Conservation (phyloP, 2,329 filamentous ascomycete species). For the Xylariales sp. region DNA sequence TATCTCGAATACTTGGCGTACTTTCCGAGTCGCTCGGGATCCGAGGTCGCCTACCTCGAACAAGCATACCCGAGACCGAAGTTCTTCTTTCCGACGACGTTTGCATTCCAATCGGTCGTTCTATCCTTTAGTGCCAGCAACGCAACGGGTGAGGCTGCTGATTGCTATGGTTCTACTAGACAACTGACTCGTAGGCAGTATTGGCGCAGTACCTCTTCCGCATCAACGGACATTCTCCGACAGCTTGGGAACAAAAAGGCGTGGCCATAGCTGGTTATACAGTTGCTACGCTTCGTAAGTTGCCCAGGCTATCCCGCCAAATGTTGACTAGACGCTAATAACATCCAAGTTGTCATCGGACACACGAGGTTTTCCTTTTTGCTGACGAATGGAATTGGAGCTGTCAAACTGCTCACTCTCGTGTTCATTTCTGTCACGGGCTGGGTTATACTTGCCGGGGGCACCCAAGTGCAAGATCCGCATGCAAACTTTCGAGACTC, state of each 20-base stretch:
- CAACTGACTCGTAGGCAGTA: neutral
- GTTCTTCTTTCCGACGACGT: slow-evolving; percentile 60
- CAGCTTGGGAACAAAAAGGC: slow-evolving; percentile 7
- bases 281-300: slow-evolving; percentile 4
- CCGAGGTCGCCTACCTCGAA: slow-evolving; percentile 64
- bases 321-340: too few relatives aligned
- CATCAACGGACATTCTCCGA: neutral
- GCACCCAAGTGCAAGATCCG: slow-evolving; percentile 38
- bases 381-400: slow-evolving; percentile 40
- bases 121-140: slow-evolving; percentile 64
- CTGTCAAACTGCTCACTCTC: slow-evolving; percentile 46
- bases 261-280: slow-evolving; percentile 8
- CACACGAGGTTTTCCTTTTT: slow-evolving; percentile 40
- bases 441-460: slow-evolving; percentile 46
- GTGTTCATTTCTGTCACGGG: slow-evolving; percentile 44
- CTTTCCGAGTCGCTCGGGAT: slow-evolving; percentile 62
- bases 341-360: slow-evolving; percentile 39
- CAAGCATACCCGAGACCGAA: slow-evolving; percentile 61
- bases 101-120: slow-evolving; percentile 58
- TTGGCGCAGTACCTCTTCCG: slow-evolving; percentile 8
- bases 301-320: neutral
- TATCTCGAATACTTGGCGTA: slow-evolving; percentile 62
- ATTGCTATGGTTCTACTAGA: too few relatives aligned
- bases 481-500: slow-evolving; percentile 40
- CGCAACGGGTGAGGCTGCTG: slow-evolving; percentile 40